Evolutionary conservation across 2,329 filamentous ascomycete genomes (phyloP), one percentile per base, ranked within the genome.

Genomic region (Ophiostoma pallidulum): DNA sequence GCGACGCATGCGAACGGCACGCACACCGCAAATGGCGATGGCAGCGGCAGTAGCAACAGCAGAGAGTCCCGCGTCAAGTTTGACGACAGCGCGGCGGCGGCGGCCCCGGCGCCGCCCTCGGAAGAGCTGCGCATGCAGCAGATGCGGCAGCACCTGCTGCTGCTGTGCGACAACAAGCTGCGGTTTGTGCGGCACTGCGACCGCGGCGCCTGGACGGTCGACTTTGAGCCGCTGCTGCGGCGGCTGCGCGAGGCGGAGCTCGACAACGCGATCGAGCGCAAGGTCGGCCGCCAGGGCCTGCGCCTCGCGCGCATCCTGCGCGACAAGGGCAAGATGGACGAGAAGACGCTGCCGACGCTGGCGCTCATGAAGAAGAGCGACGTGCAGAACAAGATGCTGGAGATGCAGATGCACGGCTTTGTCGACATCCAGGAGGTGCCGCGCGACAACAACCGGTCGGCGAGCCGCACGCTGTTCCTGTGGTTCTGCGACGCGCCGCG

Each of bases 351-450:
- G 12, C 84, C 86, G 32, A 81, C 82, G 42, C 74, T 89, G 48
- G 86, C 85, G 45, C 77, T 98, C 51, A 83, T 96, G 71, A 84
- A 84, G 49, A 86, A 91, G 58, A 81, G 84, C 49, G 87, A 95
- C 45, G 79, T 97, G 20, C 86, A 92, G 40, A 80, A 83, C 49
- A 84, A 89, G 53, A 82, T 97, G 65, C 82, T 86, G 13, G 80
- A 82, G 52, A 86, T 98, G 75, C 86, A 94, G 56, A 82, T 88
- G 62, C 80, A 81, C 16, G 91, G 92, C 2, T 82, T 92, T 51
- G 80, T 95, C 12, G 88, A 97, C 56, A 79, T 94, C 6, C 92
- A 98, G 63, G 92, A 98, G 67, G 84, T 98, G 1, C 92, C 92
- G 1, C 86, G 86, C 55, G 91, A 97, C 59, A 84, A 84, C 54